A percentile compares a stretch with the other conserved stretches of the same genome.
These are phyloP conservation scores for Coniochaeta prunicola DNA, from an alignment of 2,329 filamentous ascomycete species.

Conservation along the genomic window DNA sequence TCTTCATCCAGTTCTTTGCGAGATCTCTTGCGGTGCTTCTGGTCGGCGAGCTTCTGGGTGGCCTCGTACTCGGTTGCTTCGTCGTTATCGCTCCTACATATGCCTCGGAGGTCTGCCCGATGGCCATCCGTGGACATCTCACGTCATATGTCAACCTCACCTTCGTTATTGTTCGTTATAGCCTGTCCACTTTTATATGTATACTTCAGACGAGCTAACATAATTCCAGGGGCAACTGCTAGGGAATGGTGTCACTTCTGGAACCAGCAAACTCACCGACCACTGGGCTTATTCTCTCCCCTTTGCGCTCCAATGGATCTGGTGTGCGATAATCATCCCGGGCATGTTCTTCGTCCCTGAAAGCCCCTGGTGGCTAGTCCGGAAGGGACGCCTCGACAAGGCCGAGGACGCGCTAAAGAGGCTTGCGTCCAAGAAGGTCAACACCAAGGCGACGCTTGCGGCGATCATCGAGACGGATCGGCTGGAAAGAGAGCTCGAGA, in stretches of 20 bases:
- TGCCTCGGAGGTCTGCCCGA: conserved; percentile 53
- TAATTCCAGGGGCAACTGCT: conserved; percentile 41
- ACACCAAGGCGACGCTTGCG: conserved; percentile 40
- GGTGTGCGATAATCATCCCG: conserved; percentile 36
- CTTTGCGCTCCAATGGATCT: conserved; percentile 43
- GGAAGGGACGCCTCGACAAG: conserved; percentile 31
- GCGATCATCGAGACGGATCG: conserved; percentile 52
- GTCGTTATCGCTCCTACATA: conserved; percentile 53
- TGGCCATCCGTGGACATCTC: conserved; percentile 48
- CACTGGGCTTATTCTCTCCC: conserved; percentile 44
- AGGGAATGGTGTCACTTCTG: conserved; percentile 38
- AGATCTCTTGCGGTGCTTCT: conserved; percentile 46
- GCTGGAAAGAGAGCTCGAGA: conserved; percentile 43
- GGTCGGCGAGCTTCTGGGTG: conserved; percentile 54
- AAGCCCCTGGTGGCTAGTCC: conserved; percentile 42
- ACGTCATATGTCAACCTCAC: conserved; percentile 56
- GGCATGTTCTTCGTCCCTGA: conserved; percentile 40
- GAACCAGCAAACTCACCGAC: conserved; percentile 28
- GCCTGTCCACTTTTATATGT: neutral
- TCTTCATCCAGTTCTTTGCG: conserved; percentile 59
- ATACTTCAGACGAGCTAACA: neutral
- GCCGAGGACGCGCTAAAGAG: conserved; percentile 30
- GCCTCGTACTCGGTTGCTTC: conserved; percentile 54
- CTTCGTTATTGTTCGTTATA: conserved; percentile 39
- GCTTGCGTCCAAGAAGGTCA: conserved; percentile 37